Evolutionary conservation across 345 rosid genomes (phyloP).

Genomic region (Lumnitzera littorea): DNA sequence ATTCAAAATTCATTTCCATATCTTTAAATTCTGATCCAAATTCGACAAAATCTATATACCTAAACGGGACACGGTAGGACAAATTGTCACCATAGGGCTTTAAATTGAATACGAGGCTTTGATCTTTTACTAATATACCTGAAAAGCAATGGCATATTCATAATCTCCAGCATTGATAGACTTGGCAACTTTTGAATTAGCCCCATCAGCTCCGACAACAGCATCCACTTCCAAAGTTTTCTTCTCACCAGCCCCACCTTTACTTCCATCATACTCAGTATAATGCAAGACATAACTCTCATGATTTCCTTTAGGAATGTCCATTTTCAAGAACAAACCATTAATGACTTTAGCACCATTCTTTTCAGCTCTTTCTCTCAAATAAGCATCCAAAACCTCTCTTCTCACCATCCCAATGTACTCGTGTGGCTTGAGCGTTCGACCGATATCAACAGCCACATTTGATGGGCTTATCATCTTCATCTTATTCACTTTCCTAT

Average conservation of each 20-base stretch:
- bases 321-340: slow-evolving; percentile 86
- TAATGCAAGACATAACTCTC: slow-evolving; percentile 69
- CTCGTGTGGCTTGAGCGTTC: slow-evolving; percentile 87
- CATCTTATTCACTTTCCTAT: slow-evolving; percentile 83
- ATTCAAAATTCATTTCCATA: no score
- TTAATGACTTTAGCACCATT: slow-evolving; percentile 76
- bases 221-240: slow-evolving; percentile 84
- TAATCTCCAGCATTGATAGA: slow-evolving; percentile 86
- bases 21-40: no score
- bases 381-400: slow-evolving; percentile 64
- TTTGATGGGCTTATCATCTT: slow-evolving; percentile 98
- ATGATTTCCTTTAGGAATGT: slow-evolving; percentile 41
- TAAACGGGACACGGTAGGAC: no score
- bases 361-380: slow-evolving; percentile 69
- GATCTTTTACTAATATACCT: slow-evolving; percentile 31
- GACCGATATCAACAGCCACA: slow-evolving; percentile 90
- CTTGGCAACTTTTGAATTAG: slow-evolving; percentile 91
- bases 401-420: slow-evolving; percentile 97
- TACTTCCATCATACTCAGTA: slow-evolving; percentile 70
- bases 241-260: slow-evolving; percentile 62
- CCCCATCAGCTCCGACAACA: slow-evolving; percentile 93
- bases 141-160: slow-evolving; percentile 92
- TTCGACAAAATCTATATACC: no score
- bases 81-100: background rate
- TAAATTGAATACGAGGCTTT: background rate